A percentile compares a stretch with the other conserved stretches of the same genome.
phyloP scores from a whole-genome alignment of 352 stramenopile species.

The Phytophthora foliorum region DNA sequence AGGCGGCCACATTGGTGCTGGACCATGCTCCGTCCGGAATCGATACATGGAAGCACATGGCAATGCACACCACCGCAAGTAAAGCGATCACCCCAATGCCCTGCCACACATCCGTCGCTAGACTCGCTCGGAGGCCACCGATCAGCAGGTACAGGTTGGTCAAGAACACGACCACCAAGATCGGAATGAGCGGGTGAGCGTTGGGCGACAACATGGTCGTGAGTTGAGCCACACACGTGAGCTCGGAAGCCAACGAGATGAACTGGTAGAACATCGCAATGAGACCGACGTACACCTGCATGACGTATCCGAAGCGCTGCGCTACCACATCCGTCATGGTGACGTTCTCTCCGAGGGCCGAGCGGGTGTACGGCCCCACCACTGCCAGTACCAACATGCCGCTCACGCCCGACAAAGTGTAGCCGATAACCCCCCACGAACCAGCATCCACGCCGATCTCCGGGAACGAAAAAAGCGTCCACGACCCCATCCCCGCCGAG shows the following conservation, averaged over 20 bases:
- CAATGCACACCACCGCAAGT: slow-evolving; percentile 63
- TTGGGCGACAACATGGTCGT: slow-evolving; percentile 50
- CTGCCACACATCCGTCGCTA: slow-evolving; percentile 74
- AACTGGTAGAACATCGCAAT: slow-evolving; percentile 81
- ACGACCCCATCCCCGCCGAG: slow-evolving; percentile 72
- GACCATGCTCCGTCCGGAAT: slow-evolving; percentile 54
- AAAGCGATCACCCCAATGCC: slow-evolving; percentile 61
- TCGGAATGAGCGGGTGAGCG: slow-evolving; percentile 55
- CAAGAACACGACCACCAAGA: slow-evolving; percentile 61
- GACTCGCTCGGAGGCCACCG: slow-evolving; percentile 64
- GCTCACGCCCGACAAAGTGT: slow-evolving; percentile 62
- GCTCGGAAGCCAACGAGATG: slow-evolving; percentile 75
- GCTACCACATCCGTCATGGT: slow-evolving; percentile 73
- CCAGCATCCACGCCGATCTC: slow-evolving; percentile 69
- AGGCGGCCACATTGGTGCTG: slow-evolving; percentile 56
- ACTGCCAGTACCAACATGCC: slow-evolving; percentile 56
- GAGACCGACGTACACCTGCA: slow-evolving; percentile 66
- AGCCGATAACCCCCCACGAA: slow-evolving; percentile 78
- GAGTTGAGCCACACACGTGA: slow-evolving; percentile 63
- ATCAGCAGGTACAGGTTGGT: slow-evolving; percentile 78
- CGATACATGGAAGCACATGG: slow-evolving; percentile 56
- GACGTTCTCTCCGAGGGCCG: slow-evolving; percentile 64
- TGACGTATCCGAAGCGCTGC: slow-evolving; percentile 62
- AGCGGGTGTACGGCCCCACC: slow-evolving; percentile 58
- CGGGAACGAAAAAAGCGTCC: slow-evolving; percentile 77